phyloP scores from a whole-genome alignment of 352 stramenopile species.

The Aphanomyces invadans region DNA sequence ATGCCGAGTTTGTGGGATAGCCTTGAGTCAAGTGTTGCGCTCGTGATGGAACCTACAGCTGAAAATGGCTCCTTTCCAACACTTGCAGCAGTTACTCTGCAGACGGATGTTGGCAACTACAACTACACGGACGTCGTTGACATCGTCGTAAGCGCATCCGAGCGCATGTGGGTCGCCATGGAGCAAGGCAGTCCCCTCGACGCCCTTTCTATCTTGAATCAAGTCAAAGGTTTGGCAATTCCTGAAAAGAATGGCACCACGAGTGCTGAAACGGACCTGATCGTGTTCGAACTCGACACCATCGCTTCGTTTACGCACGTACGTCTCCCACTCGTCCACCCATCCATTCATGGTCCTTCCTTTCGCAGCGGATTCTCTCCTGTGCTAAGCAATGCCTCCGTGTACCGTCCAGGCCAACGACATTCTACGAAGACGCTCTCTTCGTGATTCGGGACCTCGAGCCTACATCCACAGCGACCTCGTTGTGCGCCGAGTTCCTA shows the following conservation, averaged over 20 bases:
- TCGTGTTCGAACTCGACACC: conserved; percentile 5
- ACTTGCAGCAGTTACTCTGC: background rate
- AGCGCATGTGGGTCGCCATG: conserved; percentile 19
- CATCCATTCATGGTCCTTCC: background rate
- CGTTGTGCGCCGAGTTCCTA: background rate
- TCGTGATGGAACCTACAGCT: conserved; percentile 16
- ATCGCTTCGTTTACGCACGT: conserved; percentile 2
- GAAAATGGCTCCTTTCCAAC: background rate
- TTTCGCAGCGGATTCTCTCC: background rate
- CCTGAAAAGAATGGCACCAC: background rate
- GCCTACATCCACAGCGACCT: background rate
- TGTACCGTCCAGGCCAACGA: background rate
- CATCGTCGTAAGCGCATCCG: conserved; percentile 2
- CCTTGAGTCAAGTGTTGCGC: conserved; percentile 40
- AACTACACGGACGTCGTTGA: background rate
- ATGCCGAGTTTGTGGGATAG: conserved; percentile 76
- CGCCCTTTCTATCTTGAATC: conserved; percentile 6
- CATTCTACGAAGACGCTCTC: conserved; percentile 14
- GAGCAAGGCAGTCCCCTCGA: conserved; percentile 2
- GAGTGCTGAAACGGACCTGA: background rate
- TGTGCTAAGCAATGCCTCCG: conserved; percentile 9
- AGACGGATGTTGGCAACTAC: background rate
- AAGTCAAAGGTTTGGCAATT: background rate
- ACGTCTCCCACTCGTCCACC: background rate
- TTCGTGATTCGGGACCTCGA: background rate